Conservation (phyloP, 139 green algal genomes). For the Asterochloris erici region DNA sequence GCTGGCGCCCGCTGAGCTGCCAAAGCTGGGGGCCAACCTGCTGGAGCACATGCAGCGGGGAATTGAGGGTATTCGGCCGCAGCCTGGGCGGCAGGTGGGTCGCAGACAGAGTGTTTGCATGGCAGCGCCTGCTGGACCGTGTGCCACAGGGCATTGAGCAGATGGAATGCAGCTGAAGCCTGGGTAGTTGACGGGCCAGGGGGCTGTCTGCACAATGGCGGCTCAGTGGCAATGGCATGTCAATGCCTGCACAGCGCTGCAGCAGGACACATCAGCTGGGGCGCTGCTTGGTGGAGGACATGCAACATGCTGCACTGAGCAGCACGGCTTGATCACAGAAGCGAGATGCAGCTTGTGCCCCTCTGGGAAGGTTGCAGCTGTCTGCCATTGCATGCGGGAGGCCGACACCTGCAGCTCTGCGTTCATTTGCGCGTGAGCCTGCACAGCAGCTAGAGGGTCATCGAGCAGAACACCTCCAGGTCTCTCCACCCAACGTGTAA, state of each 20-base stretch:
- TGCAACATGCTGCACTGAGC: too few relatives aligned
- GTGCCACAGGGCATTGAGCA: neutral
- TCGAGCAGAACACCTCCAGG: neutral
- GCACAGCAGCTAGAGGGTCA: neutral
- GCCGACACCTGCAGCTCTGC: too few relatives aligned
- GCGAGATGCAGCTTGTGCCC: too few relatives aligned
- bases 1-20: slow-evolving; percentile 37
- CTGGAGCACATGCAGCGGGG: slow-evolving; percentile 5
- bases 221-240: neutral
- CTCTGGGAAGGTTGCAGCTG: too few relatives aligned
- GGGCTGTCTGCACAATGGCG: too few relatives aligned
- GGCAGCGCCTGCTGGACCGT: neutral
- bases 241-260: neutral
- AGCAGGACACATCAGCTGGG: too few relatives aligned
- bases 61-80: too few relatives aligned
- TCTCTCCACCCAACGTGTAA: neutral
- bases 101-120: neutral
- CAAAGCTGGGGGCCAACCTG: neutral
- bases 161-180: neutral
- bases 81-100: neutral
- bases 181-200: neutral
- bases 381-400: neutral
- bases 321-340: too few relatives aligned
- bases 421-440: neutral
- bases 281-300: too few relatives aligned